phyloP scores from a whole-genome alignment of 176 grass and related monocot genomes.

The Oryza glumipatula region DNA sequence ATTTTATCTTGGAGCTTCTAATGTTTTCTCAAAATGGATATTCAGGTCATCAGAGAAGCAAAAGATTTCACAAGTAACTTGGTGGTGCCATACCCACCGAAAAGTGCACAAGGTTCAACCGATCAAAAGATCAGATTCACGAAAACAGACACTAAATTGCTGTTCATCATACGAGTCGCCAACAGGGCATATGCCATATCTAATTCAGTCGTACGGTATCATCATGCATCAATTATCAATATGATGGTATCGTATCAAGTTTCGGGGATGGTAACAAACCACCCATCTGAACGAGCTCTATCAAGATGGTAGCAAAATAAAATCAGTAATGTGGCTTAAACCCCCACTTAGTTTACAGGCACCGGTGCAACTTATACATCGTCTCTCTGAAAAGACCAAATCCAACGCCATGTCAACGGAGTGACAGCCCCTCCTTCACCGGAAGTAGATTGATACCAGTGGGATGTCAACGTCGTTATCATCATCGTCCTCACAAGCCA shows the following conservation, averaged over 20 bases:
- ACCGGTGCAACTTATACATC: background rate
- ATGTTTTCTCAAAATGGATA: background rate
- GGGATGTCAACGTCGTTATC: constrained; percentile 90
- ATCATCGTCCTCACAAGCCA: constrained; percentile 84
- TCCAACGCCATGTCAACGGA: background rate
- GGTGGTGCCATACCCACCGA: too few relatives aligned
- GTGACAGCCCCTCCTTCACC: constrained; percentile 35
- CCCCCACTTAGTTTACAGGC: background rate
- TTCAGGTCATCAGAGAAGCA: background rate
- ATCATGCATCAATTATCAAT: background rate
- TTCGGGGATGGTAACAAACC: background rate
- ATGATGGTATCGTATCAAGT: constrained; percentile 8
- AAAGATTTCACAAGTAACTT: background rate
- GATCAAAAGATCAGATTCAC: background rate
- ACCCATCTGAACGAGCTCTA: constrained; percentile 20
- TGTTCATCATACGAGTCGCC: background rate
- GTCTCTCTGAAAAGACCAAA: background rate
- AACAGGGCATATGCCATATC: background rate
- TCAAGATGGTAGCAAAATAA: constrained; percentile 23
- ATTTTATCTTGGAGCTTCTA: background rate
- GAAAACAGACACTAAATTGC: background rate
- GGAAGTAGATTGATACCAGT: constrained; percentile 74
- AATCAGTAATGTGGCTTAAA: constrained; percentile 20
- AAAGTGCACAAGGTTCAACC: background rate
- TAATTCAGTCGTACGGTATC: background rate